Conservation (phyloP, 345 rosid species). For the Cochlearia excelsa region DNA sequence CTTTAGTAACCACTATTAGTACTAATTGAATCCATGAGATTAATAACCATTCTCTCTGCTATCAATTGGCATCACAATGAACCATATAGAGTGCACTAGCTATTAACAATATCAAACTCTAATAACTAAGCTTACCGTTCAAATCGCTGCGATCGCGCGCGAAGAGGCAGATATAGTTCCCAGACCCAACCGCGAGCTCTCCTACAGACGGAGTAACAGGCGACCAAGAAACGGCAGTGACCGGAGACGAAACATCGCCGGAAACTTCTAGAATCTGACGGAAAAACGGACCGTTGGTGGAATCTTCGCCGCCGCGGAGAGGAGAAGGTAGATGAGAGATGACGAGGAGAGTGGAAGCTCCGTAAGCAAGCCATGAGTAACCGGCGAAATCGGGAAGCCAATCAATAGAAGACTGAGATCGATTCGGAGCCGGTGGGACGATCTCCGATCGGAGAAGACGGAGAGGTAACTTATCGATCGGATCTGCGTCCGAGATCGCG, state of each 20-base stretch:
- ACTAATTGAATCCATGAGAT: background rate
- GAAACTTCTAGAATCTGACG: conserved; percentile 78
- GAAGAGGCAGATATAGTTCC: conserved; percentile 48
- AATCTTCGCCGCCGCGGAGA: conserved; percentile 54
- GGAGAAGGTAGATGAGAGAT: conserved; percentile 91
- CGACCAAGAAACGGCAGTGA: conserved; percentile 76
- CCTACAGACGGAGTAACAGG: conserved; percentile 66
- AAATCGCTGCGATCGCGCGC: conserved; percentile 43
- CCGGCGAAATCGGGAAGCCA: conserved; percentile 84
- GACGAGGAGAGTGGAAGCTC: conserved; percentile 82
- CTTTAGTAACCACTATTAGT: background rate
- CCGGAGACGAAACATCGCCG: conserved; percentile 40
- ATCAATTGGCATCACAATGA: background rate
- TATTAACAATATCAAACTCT: background rate
- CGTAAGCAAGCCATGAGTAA: conserved; percentile 92
- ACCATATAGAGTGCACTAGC: background rate
- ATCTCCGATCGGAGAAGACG: conserved; percentile 56
- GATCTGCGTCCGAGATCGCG: conserved; percentile 42
- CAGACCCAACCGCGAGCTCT: conserved; percentile 76
- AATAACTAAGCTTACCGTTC: conserved; percentile 42
- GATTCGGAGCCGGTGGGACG: conserved; percentile 69
- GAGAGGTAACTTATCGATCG: conserved; percentile 55
- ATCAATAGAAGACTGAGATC: conserved; percentile 62
- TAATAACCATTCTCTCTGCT: background rate
- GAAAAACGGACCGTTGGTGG: conserved; percentile 57